Conservation (phyloP, 768 basidiomycete species). For the Hericium rajendrae region DNA sequence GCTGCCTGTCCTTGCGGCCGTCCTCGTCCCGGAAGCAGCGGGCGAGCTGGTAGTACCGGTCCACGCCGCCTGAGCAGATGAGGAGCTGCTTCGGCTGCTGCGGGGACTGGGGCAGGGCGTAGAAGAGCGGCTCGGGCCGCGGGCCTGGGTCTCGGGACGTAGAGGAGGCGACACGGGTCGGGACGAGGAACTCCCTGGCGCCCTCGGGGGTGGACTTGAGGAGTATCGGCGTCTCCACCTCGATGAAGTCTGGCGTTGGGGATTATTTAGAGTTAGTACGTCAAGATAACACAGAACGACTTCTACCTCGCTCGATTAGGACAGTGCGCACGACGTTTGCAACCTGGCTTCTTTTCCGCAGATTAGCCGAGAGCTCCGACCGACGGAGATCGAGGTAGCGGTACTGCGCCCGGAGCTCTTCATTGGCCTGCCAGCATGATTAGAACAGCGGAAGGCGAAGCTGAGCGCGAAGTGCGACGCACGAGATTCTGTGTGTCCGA, state of each 20-base stretch:
- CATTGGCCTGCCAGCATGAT: conserved; percentile 50
- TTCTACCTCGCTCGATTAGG: conserved; percentile 61
- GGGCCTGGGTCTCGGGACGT: conserved; percentile 21
- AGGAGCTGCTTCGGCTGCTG: conserved; percentile 94
- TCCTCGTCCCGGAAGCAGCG: conserved; percentile 95
- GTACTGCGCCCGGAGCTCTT: conserved; percentile 76
- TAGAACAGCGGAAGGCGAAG: too few species aligned
- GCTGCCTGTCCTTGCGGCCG: conserved; percentile 89
- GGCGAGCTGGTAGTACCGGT: conserved; percentile 88
- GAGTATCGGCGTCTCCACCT: conserved; percentile 89
- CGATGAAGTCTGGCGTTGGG: conserved; percentile 60
- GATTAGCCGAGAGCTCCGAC: conserved; percentile 59
- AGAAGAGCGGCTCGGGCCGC: conserved; percentile 43
- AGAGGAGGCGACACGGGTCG: conserved; percentile 7
- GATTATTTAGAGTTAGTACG: conserved; percentile 4
- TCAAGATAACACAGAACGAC: conserved; percentile 13
- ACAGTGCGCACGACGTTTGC: conserved; percentile 65
- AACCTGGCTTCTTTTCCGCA: conserved; percentile 76
- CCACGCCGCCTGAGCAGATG: conserved; percentile 82
- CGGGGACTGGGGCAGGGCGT: conserved; percentile 88
- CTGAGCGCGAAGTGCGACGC: conserved; percentile 20
- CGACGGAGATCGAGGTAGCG: conserved; percentile 88
- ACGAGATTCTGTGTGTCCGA: conserved; percentile 71
- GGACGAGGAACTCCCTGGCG: conserved; percentile 59
- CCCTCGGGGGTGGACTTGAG: conserved; percentile 91